Conservation (phyloP, 495 filamentous ascomycete genomes). For the Pseudoneurospora amorphoporcata region DNA sequence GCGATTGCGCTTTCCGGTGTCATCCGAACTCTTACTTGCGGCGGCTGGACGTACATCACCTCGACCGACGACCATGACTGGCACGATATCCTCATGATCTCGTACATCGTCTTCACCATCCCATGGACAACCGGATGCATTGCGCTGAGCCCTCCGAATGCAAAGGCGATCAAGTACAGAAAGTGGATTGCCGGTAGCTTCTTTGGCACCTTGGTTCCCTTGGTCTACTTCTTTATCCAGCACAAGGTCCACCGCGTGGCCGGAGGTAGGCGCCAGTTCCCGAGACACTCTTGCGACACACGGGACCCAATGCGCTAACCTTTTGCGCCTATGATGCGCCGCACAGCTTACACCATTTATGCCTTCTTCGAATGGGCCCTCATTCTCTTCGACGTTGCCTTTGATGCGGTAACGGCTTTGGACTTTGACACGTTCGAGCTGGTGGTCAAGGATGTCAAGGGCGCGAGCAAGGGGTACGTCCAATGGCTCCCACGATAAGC, state of each 20-base stretch:
- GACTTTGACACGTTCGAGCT: constrained; percentile 90
- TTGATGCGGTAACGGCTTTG: constrained; percentile 92
- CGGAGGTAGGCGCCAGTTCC: constrained; percentile 57
- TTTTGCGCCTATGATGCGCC: constrained; percentile 10
- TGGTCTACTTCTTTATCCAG: constrained; percentile 97
- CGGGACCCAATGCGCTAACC: background rate
- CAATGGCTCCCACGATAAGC: constrained; percentile 82
- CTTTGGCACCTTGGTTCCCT: constrained; percentile 79
- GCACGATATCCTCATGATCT: constrained; percentile 99
- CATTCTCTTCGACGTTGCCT: constrained; percentile 89
- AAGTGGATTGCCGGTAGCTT: constrained; percentile 78
- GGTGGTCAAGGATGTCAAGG: constrained; percentile 79
- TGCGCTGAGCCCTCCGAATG: constrained; percentile 77
- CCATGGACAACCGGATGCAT: constrained; percentile 94
- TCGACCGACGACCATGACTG: constrained; percentile 97
- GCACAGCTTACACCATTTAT: constrained; percentile 89
- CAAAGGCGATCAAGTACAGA: constrained; percentile 74
- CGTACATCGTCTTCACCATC: constrained; percentile 85
- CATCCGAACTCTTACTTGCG: constrained; percentile 86
- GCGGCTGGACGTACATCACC: constrained; percentile 98
- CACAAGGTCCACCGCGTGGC: constrained; percentile 94
- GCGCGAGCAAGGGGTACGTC: constrained; percentile 97
- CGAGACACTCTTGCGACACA: background rate
- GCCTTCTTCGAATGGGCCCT: constrained; percentile 97
- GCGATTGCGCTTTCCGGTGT: constrained; percentile 70